Conservation (phyloP, 352 stramenopile species). For the Thraustotheca clavata region DNA sequence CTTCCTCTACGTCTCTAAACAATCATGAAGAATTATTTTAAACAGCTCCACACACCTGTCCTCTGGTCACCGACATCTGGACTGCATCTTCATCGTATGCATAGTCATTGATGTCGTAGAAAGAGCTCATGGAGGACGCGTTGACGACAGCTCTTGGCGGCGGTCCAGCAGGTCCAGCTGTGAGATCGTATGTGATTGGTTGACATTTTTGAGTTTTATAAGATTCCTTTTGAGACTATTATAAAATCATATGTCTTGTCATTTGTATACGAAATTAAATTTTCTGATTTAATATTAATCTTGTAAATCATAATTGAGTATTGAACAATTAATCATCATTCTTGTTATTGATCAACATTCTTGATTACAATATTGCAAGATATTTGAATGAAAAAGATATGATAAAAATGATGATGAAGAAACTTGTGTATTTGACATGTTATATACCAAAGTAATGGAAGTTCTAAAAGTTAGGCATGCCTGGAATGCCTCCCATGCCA, state of each 20-base stretch:
- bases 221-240: conserved; percentile 5
- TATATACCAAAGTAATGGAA: conserved; percentile 1
- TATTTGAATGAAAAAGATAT: no score
- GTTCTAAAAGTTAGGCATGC: conserved; percentile 2
- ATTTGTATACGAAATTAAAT: no score
- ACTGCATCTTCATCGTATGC: conserved; percentile 16
- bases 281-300: background rate
- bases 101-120: conserved; percentile 12
- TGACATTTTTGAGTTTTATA: background rate
- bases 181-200: background rate
- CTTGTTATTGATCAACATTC: no score
- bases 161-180: background rate
- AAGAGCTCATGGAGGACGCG: background rate
- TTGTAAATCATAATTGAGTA: background rate
- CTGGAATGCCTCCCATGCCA: conserved; percentile 2
- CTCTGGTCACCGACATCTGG: conserved; percentile 14
- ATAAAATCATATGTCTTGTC: no score
- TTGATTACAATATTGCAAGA: no score
- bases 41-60: background rate
- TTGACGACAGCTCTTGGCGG: no score
- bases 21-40: background rate
- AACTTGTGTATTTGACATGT: no score
- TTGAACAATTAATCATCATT: no score
- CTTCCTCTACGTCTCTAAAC: background rate
- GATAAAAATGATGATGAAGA: no score